These are phyloP conservation scores for Cucumis melo DNA, from an alignment of 306 rosid species.

Conservation along the genomic window DNA sequence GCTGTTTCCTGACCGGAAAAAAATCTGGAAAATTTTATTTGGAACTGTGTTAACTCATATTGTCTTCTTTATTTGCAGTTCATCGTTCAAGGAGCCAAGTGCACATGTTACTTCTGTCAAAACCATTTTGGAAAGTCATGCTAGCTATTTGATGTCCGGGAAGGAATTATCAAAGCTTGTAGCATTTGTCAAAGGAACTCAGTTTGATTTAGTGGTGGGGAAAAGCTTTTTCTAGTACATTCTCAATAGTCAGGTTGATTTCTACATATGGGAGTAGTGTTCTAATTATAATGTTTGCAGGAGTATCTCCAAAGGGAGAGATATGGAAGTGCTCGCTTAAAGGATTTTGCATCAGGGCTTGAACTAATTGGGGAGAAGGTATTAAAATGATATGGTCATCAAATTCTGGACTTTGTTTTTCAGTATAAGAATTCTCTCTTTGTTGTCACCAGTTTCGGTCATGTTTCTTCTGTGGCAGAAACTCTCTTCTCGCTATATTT, in stretches of 20 bases:
- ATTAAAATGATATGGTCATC: slow-evolving; percentile 9
- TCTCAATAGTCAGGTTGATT: neutral
- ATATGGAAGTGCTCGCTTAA: slow-evolving; percentile 77
- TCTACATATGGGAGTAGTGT: neutral
- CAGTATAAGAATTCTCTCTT: neutral
- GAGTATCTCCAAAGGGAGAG: slow-evolving; percentile 90
- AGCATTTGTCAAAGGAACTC: slow-evolving; percentile 94
- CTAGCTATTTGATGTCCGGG: slow-evolving; percentile 85
- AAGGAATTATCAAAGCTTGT: slow-evolving; percentile 97
- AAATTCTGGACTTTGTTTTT: neutral
- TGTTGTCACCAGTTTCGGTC: neutral
- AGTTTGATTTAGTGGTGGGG: slow-evolving; percentile 91
- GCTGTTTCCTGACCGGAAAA: no score
- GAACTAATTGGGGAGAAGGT: slow-evolving; percentile 84
- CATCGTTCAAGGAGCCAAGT: slow-evolving; percentile 78
- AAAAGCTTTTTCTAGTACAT: neutral
- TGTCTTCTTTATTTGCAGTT: slow-evolving; percentile 29
- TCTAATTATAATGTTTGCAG: slow-evolving; percentile 24
- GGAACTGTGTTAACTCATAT: slow-evolving; percentile 12
- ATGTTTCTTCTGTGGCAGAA: neutral
- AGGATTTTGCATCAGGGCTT: slow-evolving; percentile 88
- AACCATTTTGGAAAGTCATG: slow-evolving; percentile 86
- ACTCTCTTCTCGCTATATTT: neutral
- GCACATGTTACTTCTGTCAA: slow-evolving; percentile 79
- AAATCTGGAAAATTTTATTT: neutral